Conservation (phyloP, 2,329 filamentous ascomycete genomes). For the Sporothrix pallida region DNA sequence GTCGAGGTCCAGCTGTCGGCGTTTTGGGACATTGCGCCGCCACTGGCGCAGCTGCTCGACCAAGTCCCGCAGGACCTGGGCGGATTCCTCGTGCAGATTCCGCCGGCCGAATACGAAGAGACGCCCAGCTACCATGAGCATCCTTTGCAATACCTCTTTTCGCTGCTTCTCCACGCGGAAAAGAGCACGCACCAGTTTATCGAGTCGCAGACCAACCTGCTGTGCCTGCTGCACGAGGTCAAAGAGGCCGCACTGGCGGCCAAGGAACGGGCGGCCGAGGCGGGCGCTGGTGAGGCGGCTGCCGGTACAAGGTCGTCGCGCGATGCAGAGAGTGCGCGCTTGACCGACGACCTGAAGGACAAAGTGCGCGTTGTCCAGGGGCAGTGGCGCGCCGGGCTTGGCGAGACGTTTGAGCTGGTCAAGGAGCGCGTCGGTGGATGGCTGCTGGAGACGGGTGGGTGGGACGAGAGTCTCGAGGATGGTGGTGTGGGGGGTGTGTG, state of each 20-base stretch:
- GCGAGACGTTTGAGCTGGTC: constrained; percentile 72
- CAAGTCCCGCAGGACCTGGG: constrained; percentile 69
- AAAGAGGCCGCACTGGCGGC: constrained; percentile 77
- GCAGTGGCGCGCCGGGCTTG: constrained; percentile 88
- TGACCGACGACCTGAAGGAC: constrained; percentile 90
- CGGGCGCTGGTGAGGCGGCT: constrained; percentile 39
- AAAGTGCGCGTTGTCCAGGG: constrained; percentile 90
- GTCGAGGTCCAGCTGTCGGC: constrained; percentile 91
- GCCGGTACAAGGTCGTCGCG: constrained; percentile 41
- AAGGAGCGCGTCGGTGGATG: constrained; percentile 76
- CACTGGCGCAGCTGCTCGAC: constrained; percentile 76
- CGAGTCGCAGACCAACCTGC: constrained; percentile 87
- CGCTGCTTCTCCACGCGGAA: constrained; percentile 81
- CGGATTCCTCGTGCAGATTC: constrained; percentile 76
- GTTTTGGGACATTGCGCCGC: constrained; percentile 97
- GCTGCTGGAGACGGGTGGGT: constrained; percentile 79
- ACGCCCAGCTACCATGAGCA: constrained; percentile 81
- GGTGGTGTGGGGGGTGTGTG: constrained; percentile 57
- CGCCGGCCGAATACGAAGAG: constrained; percentile 78
- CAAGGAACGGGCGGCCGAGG: constrained; percentile 50
- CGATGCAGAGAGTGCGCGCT: constrained; percentile 58
- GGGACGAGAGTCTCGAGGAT: constrained; percentile 78
- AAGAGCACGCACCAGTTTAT: constrained; percentile 97
- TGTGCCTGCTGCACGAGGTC: constrained; percentile 90
- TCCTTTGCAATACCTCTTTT: constrained; percentile 89